A percentile compares a stretch with the other conserved stretches of the same genome.
These are phyloP conservation scores for Pezicula radicicola DNA, from an alignment of 2,329 filamentous ascomycete species.

Conservation along the genomic window DNA sequence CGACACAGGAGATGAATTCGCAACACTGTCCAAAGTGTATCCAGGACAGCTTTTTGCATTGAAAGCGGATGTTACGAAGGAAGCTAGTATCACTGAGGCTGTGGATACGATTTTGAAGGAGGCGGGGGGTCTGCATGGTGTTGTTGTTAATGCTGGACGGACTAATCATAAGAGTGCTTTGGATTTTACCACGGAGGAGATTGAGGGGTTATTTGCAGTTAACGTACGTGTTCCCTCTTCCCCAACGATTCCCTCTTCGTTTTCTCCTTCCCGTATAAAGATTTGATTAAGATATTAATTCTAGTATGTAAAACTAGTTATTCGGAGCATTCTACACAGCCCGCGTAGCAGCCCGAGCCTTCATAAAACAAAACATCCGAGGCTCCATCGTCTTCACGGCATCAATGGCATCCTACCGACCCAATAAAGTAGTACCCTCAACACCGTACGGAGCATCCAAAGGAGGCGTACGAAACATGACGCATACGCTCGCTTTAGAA, in stretches of 20 bases:
- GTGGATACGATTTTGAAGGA: constrained; percentile 41
- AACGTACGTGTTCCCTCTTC: constrained; percentile 30
- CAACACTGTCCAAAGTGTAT: constrained; percentile 32
- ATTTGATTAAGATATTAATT: neutral
- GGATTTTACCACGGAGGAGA: constrained; percentile 45
- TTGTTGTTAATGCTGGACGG: constrained; percentile 47
- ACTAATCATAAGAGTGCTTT: constrained; percentile 50
- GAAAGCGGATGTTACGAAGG: constrained; percentile 43
- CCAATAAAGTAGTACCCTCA: constrained; percentile 37
- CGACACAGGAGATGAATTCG: constrained; percentile 39
- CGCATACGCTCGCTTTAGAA: constrained; percentile 30
- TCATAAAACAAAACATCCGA: constrained; percentile 41
- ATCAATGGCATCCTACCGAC: constrained; percentile 43
- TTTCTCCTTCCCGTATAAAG: too few relatives aligned
- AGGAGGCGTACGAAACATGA: constrained; percentile 39
- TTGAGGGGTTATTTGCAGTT: constrained; percentile 39
- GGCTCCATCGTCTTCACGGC: constrained; percentile 44
- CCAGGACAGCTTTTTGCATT: constrained; percentile 37
- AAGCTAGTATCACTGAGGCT: constrained; percentile 39
- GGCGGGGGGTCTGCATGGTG: constrained; percentile 42
- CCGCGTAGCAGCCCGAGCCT: constrained; percentile 37
- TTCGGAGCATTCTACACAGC: constrained; percentile 43
- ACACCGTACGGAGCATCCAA: constrained; percentile 42
- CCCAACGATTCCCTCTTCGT: too few relatives aligned
- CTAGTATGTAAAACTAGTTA: constrained; percentile 20